These are phyloP conservation scores for Adansonia madagascariensis DNA, from an alignment of 441 rosid species.

Conservation along the genomic window DNA sequence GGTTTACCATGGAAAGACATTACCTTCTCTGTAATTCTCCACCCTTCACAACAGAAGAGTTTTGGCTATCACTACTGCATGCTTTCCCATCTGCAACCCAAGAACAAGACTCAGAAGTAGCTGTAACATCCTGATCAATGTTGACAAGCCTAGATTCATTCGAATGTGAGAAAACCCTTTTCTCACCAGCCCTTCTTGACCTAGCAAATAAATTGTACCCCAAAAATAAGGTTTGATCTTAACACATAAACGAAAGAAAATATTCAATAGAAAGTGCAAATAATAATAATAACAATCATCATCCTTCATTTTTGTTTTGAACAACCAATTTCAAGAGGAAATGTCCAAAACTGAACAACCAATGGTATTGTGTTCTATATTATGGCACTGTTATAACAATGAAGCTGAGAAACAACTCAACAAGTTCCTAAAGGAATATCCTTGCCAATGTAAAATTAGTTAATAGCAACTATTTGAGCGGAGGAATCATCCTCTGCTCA, in stretches of 20 bases:
- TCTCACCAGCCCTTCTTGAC: slow-evolving; percentile 52
- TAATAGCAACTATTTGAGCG: neutral
- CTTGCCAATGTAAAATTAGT: neutral
- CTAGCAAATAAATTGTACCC: slow-evolving; percentile 35
- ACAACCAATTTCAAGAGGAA: slow-evolving; percentile 15
- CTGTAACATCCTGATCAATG: slow-evolving; percentile 50
- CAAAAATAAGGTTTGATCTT: slow-evolving; percentile 1
- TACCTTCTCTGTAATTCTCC: slow-evolving; percentile 63
- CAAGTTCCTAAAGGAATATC: neutral
- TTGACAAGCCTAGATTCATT: slow-evolving; percentile 44
- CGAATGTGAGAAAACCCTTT: slow-evolving; percentile 37
- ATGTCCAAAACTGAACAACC: neutral
- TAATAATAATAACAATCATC: neutral
- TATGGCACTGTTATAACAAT: neutral
- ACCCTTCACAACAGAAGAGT: slow-evolving; percentile 44
- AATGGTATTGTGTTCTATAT: neutral
- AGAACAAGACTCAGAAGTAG: slow-evolving; percentile 80
- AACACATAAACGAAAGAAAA: neutral
- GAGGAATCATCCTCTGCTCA: slow-evolving; percentile 4
- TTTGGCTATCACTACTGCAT: slow-evolving; percentile 65
- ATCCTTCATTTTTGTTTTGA: slow-evolving; percentile 10
- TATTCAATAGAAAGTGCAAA: neutral
- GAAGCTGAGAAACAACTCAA: neutral
- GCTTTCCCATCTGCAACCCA: slow-evolving; percentile 71
- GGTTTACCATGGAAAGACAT: neutral